Evolutionary conservation across 805 yeast genomes (phyloP).

Genomic region (Ogataea philodendri): DNA sequence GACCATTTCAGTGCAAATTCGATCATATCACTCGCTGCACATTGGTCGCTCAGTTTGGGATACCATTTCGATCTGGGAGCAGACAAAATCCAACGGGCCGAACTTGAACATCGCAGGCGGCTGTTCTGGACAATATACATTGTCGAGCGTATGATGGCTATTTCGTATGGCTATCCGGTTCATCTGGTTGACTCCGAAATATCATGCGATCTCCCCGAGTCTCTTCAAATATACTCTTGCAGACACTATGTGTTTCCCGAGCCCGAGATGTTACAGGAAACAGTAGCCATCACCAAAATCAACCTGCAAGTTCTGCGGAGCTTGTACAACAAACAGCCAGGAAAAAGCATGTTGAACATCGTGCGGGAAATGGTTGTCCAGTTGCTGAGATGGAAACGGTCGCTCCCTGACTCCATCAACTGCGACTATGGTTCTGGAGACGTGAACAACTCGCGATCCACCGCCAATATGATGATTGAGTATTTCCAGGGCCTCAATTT

Average conservation of each 20-base stretch:
- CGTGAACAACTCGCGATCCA: slow-evolving; percentile 47
- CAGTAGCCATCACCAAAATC: slow-evolving; percentile 67
- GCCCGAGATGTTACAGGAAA: slow-evolving; percentile 62
- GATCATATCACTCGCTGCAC: slow-evolving; percentile 63
- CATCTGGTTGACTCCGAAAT: slow-evolving; percentile 71
- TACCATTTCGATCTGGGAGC: slow-evolving; percentile 73
- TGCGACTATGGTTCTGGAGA: slow-evolving; percentile 54
- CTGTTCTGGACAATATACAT: slow-evolving; percentile 28
- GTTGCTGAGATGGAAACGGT: slow-evolving; percentile 59
- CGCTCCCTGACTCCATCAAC: slow-evolving; percentile 56
- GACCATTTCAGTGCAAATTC: slow-evolving; percentile 69
- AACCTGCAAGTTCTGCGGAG: slow-evolving; percentile 63
- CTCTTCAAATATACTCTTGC: slow-evolving; percentile 52
- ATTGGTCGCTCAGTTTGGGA: slow-evolving; percentile 62
- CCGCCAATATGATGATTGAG: slow-evolving; percentile 69
- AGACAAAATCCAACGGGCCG: slow-evolving; percentile 42
- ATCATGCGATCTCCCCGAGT: slow-evolving; percentile 64
- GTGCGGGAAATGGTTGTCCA: slow-evolving; percentile 62
- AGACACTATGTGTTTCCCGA: slow-evolving; percentile 62
- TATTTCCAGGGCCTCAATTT: slow-evolving; percentile 73
- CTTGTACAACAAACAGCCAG: slow-evolving; percentile 64
- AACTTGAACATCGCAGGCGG: slow-evolving; percentile 41
- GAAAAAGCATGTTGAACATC: slow-evolving; percentile 60
- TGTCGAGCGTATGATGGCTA: slow-evolving; percentile 56
- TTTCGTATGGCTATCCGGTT: slow-evolving; percentile 69